A percentile compares a stretch with the other conserved stretches of the same genome.
Conservation (phyloP, 23 red algal species). For the Gracilaria gracilis region DNA sequence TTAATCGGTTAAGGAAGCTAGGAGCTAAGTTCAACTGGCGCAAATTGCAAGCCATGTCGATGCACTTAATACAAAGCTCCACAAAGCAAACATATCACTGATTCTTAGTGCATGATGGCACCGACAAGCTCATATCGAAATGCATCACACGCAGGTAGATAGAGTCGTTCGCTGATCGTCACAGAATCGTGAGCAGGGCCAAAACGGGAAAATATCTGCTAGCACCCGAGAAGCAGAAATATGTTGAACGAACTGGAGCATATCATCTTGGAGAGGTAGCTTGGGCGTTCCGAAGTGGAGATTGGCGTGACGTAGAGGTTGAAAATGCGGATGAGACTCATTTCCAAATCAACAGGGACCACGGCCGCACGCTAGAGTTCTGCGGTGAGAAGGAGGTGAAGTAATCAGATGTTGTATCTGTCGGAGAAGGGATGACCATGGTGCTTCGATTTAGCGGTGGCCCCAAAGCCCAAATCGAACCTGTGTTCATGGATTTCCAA, state of each 20-base stretch:
- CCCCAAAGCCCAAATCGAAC: not conserved
- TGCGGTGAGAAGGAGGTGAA: slow-evolving; percentile 10
- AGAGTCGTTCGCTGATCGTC: not conserved
- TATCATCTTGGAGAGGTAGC: not conserved
- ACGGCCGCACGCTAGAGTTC: not conserved
- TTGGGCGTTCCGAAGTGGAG: not conserved
- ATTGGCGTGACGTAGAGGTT: not conserved
- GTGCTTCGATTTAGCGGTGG: slow-evolving; percentile 19
- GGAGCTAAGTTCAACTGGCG: slow-evolving; percentile 23
- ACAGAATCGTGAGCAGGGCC: slow-evolving; percentile 7
- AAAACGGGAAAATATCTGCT: not conserved
- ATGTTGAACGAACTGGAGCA: not conserved
- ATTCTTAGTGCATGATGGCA: not conserved
- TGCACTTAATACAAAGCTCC: not conserved
- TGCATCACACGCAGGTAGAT: not conserved
- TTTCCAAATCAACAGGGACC: slow-evolving; percentile 20
- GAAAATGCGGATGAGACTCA: slow-evolving; percentile 28
- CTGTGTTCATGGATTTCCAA: slow-evolving; percentile 18
- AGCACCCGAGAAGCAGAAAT: not conserved
- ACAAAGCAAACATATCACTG: not conserved
- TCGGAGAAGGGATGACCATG: slow-evolving; percentile 30
- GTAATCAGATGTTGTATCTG: slow-evolving; percentile 28
- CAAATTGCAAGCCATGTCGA: not conserved
- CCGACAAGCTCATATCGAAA: not conserved
- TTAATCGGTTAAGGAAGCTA: not conserved